Base-by-base conservation (phyloP, 2,329 filamentous ascomycete species). In the Fusarium sp. region DNA sequence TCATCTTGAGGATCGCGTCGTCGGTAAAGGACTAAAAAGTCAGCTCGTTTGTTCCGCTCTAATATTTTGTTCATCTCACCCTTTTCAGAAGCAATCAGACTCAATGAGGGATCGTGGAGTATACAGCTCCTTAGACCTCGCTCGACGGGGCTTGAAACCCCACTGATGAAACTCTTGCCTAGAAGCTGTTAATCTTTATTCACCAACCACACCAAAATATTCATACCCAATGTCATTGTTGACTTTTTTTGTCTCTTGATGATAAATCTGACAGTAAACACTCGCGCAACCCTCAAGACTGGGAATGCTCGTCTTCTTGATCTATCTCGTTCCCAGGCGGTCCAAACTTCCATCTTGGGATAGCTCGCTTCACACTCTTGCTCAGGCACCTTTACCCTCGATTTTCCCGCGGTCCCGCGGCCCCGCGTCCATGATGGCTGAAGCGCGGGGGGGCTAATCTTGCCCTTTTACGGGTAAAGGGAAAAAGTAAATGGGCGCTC, bases 81-180 rank as follows among this genome's bases (percentile, higher is more conserved):
- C 11, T 78, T 78, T 25, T 78, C 71, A 1, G 75, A 70, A 2
- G 69, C 56, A 27, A 77, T 67, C 11, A 78, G 75, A 43, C 73
- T 73, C 66, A 78, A 20, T 3, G 71, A 75, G 4, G 76, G 68
- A 43, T 78, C 76, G 30, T 67, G 52, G 12, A 77, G 75, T n/a
- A 77, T 73, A 25, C 73, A 78, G 33, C 75, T 76, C 61, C 75
- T 67, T 30, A 78, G 63, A 4, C 65, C 71, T 50, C 68, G 61
- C 66, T 78, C 71, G 15, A 78, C 76, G 1, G 75, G 65, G 45
- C 71, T 73, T 20, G 68, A 20, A 11, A 75, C 71, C 17, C 71
- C 75, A 65, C 50, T 69, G 52, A 78, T 74, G 59, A 78, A 78
- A 58, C 73, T 77, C 68, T 78, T 78, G 14, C 76, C 76, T 78